These are phyloP conservation scores for Parsonsia alboflavescens DNA, from an alignment of 257 asterid genomes.

Conservation along the genomic window DNA sequence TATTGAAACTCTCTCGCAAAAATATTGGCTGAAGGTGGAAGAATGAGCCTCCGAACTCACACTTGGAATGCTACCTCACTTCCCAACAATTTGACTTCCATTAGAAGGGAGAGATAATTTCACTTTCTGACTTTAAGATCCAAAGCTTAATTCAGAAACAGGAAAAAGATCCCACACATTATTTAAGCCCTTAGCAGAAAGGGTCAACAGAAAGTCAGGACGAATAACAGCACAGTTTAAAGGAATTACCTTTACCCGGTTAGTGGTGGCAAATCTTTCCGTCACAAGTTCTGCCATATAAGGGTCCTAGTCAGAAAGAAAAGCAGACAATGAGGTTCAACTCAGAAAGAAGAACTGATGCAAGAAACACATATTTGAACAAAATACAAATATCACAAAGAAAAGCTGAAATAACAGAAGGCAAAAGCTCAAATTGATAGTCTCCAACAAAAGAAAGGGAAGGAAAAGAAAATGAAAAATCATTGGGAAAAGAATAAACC, in stretches of 20 bases:
- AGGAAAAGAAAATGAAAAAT: not conserved
- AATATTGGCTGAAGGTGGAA: not conserved
- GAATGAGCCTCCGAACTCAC: not conserved
- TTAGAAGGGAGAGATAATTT: not conserved
- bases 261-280: slow-evolving; percentile 63
- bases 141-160: not conserved
- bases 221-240: not conserved
- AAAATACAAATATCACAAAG: not conserved
- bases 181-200: not conserved
- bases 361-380: not conserved
- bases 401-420: not conserved
- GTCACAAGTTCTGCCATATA: slow-evolving; percentile 77
- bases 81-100: not conserved
- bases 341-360: not conserved
- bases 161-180: not conserved
- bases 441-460: slow-evolving; percentile 5
- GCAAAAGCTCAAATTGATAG: not conserved
- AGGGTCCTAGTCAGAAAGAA: slow-evolving; percentile 57
- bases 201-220: not conserved
- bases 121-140: not conserved
- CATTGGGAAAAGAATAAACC: slow-evolving; percentile 35
- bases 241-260: slow-evolving; percentile 54
- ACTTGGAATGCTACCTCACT: not conserved
- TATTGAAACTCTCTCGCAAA: not conserved
- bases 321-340: not conserved